Evolutionary conservation across 179 eudicot species (phyloP), one percentile per base, ranked within the genome.

Genomic region (Pouteria campechiana): DNA sequence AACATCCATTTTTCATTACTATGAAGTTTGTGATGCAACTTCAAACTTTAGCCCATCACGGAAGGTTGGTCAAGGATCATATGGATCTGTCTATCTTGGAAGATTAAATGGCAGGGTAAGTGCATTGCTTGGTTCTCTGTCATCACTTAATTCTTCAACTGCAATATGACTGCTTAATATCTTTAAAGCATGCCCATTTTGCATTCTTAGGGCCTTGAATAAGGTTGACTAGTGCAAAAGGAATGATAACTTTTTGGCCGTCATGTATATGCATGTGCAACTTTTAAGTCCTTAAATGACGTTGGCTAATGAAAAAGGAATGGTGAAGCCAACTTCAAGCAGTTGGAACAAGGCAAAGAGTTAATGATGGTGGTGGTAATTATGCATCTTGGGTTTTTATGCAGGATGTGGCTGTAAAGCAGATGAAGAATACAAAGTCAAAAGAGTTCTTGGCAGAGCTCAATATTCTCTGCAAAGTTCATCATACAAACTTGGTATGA

Each of bases 71-170:
- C 50, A 46, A 31, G 50, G 50, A 32, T 46, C 50, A 11, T 31
- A 30, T 46, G 50, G 50, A n/a, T 30, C 38, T 30, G 50, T 46
- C 7, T 46, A 46, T 38, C 50, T 30, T 25, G 50, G 50, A 46
- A 32, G 32, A 18, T n/a, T 46, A 18, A 30, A 28, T 30, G 50
- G 38, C 30, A 32, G 12, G 20, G 37, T 19, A 18, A 46, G 38
- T 6, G 14, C 3, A 7, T 3, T 14, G 7, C 17, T n/a, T 10
- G n/a, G 8, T 11, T 11, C 13, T 9, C 17, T 11, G 22, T 14
- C 14, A 17, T 23, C 9, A 5, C 31, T 41, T 28, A 23, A 10
- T 11, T 7, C 2, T 22, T 41, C n/a, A 18, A 17, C 21, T 38
- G 42, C 21, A 7, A 4, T 8, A 38, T 38, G 42, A 27, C 11